Evolutionary conservation across 2,329 filamentous ascomycete genomes (phyloP), one percentile per base, ranked within the genome.

Genomic region (Alternaria sp.): DNA sequence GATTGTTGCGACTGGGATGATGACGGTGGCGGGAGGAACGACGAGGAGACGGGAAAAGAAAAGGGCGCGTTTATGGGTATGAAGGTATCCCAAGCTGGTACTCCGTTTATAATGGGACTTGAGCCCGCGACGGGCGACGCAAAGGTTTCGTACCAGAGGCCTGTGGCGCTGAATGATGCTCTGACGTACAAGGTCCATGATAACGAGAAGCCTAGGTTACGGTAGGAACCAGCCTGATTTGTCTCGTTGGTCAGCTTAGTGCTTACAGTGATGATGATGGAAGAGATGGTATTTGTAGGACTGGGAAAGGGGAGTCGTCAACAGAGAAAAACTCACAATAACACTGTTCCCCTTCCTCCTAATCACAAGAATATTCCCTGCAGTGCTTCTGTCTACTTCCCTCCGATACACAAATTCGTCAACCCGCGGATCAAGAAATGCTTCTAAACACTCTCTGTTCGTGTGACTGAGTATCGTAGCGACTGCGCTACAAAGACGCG

Each of bases 391-490:
- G 5, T 66, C 51, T 0, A 66, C 9, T 6, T 68, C 57, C 1
- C 63, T 52, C 8, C 61, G 59, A n/a, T 65, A 70, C 7, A 61
- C 60, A 18, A 69, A 70, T 6, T 65, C 57, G 1, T 46, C 32
- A 7, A 67, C 52, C 0, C 14, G 1, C 0, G 63, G 61, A 22
- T 69, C 46, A 1, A 71, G 56, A 18, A 69, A 71, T 0, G 54
- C 59, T 3, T 54, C 43, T 4, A 71, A 7, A 26, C 67, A 71
- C 7, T 54, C 41, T 1, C 8, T 28, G 7, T 26, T 51, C 0
- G 68, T 68, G 42, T 67, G 59, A 12, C 54, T 64, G 3, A 71
- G 58, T 0, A 68, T 32, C 0, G 68, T 71, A 5, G 67, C 65
- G 7, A 67, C 39, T 2, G 59, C 65, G 42, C 64, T 62, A 43